phyloP scores from a whole-genome alignment of 2,329 filamentous ascomycete genomes.

The Botryosphaeria dothidea region DNA sequence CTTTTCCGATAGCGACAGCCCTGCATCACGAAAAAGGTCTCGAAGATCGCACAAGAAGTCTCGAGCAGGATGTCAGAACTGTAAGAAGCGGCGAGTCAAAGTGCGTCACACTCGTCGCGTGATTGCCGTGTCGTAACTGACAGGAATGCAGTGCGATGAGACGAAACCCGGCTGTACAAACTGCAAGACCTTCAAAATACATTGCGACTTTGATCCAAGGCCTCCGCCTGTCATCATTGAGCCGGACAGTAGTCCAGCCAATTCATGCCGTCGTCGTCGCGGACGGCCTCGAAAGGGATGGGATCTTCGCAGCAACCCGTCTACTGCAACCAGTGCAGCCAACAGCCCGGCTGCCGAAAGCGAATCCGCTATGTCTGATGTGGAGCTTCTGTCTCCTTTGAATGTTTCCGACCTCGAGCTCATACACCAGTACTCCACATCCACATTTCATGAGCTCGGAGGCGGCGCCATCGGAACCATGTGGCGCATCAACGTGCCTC shows the following conservation, averaged over 20 bases:
- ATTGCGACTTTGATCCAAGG: slow-evolving; percentile 10
- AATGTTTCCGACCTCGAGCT: slow-evolving; percentile 5
- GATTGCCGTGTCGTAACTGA: neutral
- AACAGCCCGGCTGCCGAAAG: neutral
- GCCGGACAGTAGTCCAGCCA: neutral
- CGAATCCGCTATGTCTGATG: neutral
- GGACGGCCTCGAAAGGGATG: slow-evolving; percentile 3
- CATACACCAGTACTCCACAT: neutral
- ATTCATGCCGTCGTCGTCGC: neutral
- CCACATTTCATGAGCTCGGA: neutral
- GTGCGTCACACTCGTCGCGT: neutral
- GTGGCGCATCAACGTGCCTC: neutral
- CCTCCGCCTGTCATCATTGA: neutral
- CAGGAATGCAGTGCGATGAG: neutral
- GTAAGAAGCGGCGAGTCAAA: slow-evolving; percentile 16
- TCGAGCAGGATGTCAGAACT: slow-evolving; percentile 7
- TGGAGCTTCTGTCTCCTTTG: neutral
- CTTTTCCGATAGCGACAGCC: neutral
- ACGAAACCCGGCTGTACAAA: slow-evolving; percentile 4
- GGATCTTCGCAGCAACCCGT: neutral
- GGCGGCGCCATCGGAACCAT: neutral
- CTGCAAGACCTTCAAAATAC: neutral
- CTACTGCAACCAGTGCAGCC: neutral
- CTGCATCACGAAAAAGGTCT: neutral
- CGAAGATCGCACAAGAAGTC: slow-evolving; percentile 9